Conservation (phyloP, 1,139 yeast genomes). For the Debaryomyces fabryi region DNA sequence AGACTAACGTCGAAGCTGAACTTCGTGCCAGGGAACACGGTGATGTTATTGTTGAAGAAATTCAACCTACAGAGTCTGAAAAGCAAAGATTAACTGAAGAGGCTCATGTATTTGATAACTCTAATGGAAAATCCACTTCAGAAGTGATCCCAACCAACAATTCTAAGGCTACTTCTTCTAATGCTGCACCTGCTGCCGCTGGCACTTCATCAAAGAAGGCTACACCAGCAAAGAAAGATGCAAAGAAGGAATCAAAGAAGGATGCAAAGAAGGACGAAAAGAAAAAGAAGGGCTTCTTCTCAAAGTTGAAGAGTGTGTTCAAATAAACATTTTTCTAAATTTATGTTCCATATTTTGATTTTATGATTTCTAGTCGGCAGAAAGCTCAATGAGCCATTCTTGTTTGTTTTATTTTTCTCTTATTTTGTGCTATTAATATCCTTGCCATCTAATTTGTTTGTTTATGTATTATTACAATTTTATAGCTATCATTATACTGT, state of each 20-base stretch:
- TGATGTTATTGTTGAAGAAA: slow-evolving; percentile 46
- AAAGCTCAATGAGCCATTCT: background rate
- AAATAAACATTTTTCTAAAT: slow-evolving; percentile 18
- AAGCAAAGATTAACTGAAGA: slow-evolving; percentile 36
- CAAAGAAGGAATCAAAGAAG: slow-evolving; percentile 22
- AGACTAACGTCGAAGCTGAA: slow-evolving; percentile 37
- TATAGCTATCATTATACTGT: slow-evolving; percentile 1
- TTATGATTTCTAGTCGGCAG: background rate
- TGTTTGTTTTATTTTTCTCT: background rate
- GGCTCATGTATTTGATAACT: slow-evolving; percentile 27
- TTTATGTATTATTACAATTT: slow-evolving; percentile 4
- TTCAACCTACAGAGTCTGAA: slow-evolving; percentile 45
- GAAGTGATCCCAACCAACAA: slow-evolving; percentile 8
- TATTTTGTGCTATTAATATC: slow-evolving; percentile 5
- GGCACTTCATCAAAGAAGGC: slow-evolving; percentile 7
- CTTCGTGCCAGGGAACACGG: slow-evolving; percentile 41
- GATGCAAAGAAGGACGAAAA: slow-evolving; percentile 23
- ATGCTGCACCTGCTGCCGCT: slow-evolving; percentile 9
- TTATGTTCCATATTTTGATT: background rate
- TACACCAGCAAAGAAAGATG: slow-evolving; percentile 11
- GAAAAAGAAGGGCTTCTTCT: slow-evolving; percentile 48
- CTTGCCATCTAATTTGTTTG: slow-evolving; percentile 3
- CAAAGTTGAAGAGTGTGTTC: slow-evolving; percentile 50
- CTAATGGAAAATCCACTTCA: slow-evolving; percentile 14
- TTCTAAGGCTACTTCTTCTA: slow-evolving; percentile 11